Percentiles rank a stretch among this genome's conserved stretches.
Evolutionary conservation across 2,329 filamentous ascomycete species (phyloP).

Genomic region (Chaetomiaceae sp.): DNA sequence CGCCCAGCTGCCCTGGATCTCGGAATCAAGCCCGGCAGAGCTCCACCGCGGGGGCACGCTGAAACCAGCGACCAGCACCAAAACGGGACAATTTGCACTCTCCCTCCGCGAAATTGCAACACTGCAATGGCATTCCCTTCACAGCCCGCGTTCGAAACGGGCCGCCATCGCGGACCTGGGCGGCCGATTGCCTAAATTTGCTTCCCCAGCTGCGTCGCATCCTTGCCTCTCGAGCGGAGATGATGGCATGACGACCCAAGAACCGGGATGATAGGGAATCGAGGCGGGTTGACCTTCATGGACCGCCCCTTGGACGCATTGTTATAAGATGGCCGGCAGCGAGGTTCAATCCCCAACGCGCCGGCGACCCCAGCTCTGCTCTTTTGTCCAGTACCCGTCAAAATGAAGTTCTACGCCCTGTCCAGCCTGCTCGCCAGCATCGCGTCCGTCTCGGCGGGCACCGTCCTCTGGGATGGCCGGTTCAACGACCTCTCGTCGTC

Average conservation of each 20-base stretch:
- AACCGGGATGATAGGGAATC: not conserved
- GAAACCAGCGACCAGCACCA: conserved; percentile 12
- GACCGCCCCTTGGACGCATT: no score
- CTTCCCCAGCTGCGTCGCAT: no score
- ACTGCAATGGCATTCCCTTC: conserved; percentile 8
- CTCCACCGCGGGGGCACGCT: conserved; percentile 9
- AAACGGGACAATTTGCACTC: conserved; percentile 15
- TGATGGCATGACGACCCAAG: not conserved
- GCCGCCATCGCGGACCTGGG: conserved; percentile 16
- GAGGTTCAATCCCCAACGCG: no score
- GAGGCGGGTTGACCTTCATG: no score
- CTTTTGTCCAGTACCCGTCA: no score
- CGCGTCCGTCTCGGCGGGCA: conserved; percentile 21
- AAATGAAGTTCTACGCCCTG: conserved; percentile 23
- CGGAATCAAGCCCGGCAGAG: conserved; percentile 7
- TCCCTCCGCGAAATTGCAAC: conserved; percentile 23
- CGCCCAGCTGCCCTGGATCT: not conserved
- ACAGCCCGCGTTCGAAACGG: conserved; percentile 8
- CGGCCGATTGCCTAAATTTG: not conserved
- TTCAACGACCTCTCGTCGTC: conserved; percentile 54
- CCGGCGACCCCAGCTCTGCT: no score
- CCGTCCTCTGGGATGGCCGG: conserved; percentile 54
- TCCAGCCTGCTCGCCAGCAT: conserved; percentile 19
- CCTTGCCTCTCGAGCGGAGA: no score
- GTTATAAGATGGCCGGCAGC: no score